phyloP scores from a whole-genome alignment of 805 yeast genomes.

The Deakozyma indianensis region DNA sequence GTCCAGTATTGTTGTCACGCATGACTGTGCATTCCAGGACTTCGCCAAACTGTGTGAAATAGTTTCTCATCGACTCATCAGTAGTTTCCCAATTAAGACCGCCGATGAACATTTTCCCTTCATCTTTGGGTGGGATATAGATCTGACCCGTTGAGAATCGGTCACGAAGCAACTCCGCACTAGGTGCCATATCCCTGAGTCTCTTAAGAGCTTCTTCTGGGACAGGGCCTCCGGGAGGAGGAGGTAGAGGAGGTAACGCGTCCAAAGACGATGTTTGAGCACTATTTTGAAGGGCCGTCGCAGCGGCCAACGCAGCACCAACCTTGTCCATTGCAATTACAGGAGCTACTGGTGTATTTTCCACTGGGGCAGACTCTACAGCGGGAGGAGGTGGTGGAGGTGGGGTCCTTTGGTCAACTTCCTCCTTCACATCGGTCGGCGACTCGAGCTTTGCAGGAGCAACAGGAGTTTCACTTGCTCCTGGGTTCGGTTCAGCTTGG shows the following conservation, averaged over 20 bases:
- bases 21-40: constrained; percentile 79
- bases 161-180: constrained; percentile 5
- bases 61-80: constrained; percentile 69
- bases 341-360: constrained; percentile 8
- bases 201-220: constrained; percentile 13
- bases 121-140: constrained; percentile 43
- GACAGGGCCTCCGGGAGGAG: constrained; percentile 8
- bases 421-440: too few species aligned
- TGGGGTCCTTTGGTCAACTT: constrained; percentile 1
- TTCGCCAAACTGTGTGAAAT: constrained; percentile 80
- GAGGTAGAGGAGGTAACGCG: constrained; percentile 7
- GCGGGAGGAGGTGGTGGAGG: constrained; percentile 6
- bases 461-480: constrained; percentile 6
- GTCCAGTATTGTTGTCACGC: constrained; percentile 78
- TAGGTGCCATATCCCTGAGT: constrained; percentile 9
- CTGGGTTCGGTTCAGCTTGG: constrained; percentile 16
- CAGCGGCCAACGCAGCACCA: constrained; percentile 3
- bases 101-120: constrained; percentile 89
- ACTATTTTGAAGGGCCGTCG: constrained; percentile 5
- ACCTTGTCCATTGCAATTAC: constrained; percentile 3
- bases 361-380: constrained; percentile 6
- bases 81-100: constrained; percentile 97
- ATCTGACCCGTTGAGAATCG: constrained; percentile 26
- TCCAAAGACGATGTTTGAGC: too few species aligned
- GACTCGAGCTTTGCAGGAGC: too few species aligned